phyloP scores from a whole-genome alignment of 495 filamentous ascomycete genomes.

The Penicillium lividum region DNA sequence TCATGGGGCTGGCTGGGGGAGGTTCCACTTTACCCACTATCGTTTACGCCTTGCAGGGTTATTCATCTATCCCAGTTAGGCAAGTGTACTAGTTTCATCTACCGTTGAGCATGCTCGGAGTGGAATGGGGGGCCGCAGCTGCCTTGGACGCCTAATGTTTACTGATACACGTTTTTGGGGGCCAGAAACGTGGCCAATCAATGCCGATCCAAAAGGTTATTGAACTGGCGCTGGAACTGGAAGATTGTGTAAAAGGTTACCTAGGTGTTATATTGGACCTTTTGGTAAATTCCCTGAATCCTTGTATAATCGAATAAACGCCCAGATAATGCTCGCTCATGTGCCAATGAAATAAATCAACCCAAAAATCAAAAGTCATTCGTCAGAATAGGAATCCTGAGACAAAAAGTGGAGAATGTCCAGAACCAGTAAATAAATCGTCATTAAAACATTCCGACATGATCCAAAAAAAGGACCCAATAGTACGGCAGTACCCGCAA shows the following conservation, averaged over 20 bases:
- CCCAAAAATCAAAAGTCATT: background rate
- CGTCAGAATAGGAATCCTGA: background rate
- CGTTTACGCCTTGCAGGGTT: background rate
- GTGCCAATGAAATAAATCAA: conserved; percentile 2
- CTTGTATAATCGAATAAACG: background rate
- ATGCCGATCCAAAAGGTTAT: background rate
- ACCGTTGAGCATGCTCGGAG: background rate
- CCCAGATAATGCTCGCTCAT: conserved; percentile 7
- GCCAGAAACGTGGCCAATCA: conserved; percentile 2
- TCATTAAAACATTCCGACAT: too few relatives aligned
- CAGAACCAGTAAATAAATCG: background rate
- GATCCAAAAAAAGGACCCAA: background rate
- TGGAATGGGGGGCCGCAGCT: too few relatives aligned
- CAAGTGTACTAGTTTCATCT: background rate
- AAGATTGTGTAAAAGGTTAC: background rate
- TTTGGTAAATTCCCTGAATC: background rate
- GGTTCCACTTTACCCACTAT: background rate
- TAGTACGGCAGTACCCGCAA: background rate
- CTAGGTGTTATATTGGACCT: background rate
- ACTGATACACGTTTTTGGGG: conserved; percentile 2
- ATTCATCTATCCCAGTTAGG: background rate
- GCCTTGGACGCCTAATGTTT: background rate
- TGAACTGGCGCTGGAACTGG: background rate
- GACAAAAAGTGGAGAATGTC: background rate
- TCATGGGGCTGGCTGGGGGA: background rate